Evolutionary conservation across 106 monocot genomes (phyloP).

Genomic region (Dioscorea alata): DNA sequence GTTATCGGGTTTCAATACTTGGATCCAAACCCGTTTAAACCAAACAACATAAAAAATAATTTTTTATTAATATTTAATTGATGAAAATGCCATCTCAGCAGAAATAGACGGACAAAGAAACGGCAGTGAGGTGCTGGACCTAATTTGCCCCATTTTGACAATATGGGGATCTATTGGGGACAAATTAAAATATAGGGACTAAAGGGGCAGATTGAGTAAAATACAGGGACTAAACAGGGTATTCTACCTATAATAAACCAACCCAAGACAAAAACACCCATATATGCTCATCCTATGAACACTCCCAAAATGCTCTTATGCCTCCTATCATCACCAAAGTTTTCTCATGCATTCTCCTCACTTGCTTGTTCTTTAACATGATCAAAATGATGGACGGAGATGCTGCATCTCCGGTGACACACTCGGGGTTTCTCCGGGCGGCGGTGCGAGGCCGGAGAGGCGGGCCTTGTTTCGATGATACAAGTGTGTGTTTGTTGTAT

Average conservation of each 20-base stretch:
- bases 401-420: background rate
- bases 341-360: conserved; percentile 4
- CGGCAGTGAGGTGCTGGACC: no score
- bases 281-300: background rate
- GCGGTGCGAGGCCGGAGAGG: conserved; percentile 16
- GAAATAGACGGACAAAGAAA: no score
- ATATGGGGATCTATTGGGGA: no score
- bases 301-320: conserved; percentile 17
- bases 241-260: background rate
- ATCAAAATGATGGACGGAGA: background rate
- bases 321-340: background rate
- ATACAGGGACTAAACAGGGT: no score
- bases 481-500: conserved; percentile 12
- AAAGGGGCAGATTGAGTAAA: no score
- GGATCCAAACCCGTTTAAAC: no score
- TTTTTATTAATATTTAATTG: no score
- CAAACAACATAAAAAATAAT: no score
- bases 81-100: no score
- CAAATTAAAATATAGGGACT: no score
- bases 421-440: conserved; percentile 14
- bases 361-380: conserved; percentile 3
- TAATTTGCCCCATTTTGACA: no score
- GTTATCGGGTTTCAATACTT: no score
- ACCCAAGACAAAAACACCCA: background rate
- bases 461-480: background rate